Conservation (phyloP, 345 rosid species). For the Rhodamnia argentea region DNA sequence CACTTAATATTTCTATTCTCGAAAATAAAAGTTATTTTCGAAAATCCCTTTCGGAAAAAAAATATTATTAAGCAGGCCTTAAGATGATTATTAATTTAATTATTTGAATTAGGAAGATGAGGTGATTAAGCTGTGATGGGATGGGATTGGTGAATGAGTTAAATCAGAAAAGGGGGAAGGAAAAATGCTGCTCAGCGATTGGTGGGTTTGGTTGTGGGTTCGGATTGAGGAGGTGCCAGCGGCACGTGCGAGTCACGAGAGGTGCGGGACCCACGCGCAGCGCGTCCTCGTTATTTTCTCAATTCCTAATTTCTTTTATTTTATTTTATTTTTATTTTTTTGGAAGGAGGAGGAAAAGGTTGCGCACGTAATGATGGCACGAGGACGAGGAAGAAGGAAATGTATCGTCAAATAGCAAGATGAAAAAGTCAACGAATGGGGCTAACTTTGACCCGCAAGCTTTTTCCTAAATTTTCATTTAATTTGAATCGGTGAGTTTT, state of each 20-base stretch:
- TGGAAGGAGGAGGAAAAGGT: not conserved
- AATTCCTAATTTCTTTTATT: not conserved
- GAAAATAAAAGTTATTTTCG: too few species aligned
- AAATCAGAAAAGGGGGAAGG: not conserved
- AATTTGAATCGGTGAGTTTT: not conserved
- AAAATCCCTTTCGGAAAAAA: too few species aligned
- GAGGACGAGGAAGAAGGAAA: not conserved
- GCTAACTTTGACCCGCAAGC: not conserved
- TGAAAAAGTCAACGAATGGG: not conserved
- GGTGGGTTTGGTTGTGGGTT: conserved; percentile 1
- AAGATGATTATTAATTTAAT: not conserved
- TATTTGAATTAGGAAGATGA: not conserved
- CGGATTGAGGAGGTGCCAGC: not conserved
- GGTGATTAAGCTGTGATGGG: not conserved
- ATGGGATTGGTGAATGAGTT: not conserved
- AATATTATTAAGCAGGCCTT: too few species aligned
- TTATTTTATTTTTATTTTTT: not conserved
- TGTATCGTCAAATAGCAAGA: not conserved
- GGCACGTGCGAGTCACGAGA: conserved; percentile 8
- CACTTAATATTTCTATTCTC: too few species aligned
- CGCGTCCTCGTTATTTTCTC: too few species aligned
- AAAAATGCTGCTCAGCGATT: not conserved
- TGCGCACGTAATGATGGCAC: not conserved
- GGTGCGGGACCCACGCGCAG: not conserved
- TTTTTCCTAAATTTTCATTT: not conserved